Evolutionary conservation across 2,329 filamentous ascomycete genomes (phyloP).

Genomic region (Cephalotrichum gorgonifer): DNA sequence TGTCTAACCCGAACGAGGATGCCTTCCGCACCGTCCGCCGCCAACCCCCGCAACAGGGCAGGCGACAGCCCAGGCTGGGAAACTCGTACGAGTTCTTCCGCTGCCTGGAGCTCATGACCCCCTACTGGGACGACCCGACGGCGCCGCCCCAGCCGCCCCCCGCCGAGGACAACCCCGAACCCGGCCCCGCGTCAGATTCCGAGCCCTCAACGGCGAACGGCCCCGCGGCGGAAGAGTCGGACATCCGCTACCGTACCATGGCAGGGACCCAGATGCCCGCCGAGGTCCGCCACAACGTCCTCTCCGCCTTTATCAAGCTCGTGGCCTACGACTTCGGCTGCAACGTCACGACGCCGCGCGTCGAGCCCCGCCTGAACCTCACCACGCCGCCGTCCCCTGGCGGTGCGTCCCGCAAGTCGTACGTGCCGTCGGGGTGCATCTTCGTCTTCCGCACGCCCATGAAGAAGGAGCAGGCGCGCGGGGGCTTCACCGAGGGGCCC

Average conservation of each 20-base stretch:
- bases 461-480: slow-evolving; percentile 49
- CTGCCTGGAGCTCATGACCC: slow-evolving; percentile 46
- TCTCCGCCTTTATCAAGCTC: slow-evolving; percentile 51
- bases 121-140: slow-evolving; percentile 54
- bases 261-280: slow-evolving; percentile 46
- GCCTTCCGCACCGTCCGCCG: slow-evolving; percentile 53
- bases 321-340: slow-evolving; percentile 58
- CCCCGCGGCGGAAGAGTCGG: slow-evolving; percentile 1
- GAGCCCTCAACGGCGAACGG: too few relatives aligned
- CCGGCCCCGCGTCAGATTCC: too few relatives aligned
- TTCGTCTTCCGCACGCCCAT: slow-evolving; percentile 51
- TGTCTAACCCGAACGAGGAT: slow-evolving; percentile 43
- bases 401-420: slow-evolving; percentile 29
- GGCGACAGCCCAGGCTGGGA: slow-evolving; percentile 43
- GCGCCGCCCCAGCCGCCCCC: slow-evolving; percentile 18
- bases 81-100: slow-evolving; percentile 59
- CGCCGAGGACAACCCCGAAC: slow-evolving; percentile 18
- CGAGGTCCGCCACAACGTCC: slow-evolving; percentile 45
- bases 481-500: slow-evolving; percentile 51
- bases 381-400: slow-evolving; percentile 22
- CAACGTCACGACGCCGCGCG: slow-evolving; percentile 44
- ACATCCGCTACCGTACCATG: slow-evolving; percentile 31
- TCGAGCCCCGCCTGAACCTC: slow-evolving; percentile 49
- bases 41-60: slow-evolving; percentile 42
- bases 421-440: slow-evolving; percentile 46